Conservation (phyloP, 2,329 filamentous ascomycete species). For the Eurotiales sp. region DNA sequence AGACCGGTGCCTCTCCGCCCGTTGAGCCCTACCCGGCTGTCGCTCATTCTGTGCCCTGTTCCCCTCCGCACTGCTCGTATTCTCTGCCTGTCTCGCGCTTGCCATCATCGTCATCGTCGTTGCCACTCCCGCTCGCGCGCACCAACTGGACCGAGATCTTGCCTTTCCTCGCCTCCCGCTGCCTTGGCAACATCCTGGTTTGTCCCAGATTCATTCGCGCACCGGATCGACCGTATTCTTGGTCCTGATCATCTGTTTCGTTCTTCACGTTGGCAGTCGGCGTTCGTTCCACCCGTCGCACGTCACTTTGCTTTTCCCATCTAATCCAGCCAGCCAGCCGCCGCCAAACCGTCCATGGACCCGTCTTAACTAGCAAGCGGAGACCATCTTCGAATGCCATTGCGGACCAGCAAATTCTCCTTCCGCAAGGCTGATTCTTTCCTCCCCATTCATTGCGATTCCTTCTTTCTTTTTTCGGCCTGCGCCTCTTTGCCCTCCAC, state of each 20-base stretch:
- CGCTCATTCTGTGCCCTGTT: too few relatives aligned
- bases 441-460: constrained; percentile 4
- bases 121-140: not conserved
- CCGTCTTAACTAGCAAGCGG: constrained; percentile 4
- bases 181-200: not conserved
- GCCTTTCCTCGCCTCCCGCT: not conserved
- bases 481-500: constrained; percentile 14
- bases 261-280: not conserved
- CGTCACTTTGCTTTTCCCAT: not conserved
- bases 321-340: constrained; percentile 1
- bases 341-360: constrained; percentile 12
- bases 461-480: constrained; percentile 7
- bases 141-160: not conserved
- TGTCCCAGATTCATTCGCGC: too few relatives aligned
- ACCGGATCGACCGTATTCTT: too few relatives aligned
- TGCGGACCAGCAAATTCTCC: constrained; percentile 1
- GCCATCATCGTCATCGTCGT: not conserved
- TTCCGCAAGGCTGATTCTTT: constrained; percentile 12
- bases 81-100: not conserved
- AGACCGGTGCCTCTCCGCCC: too few relatives aligned
- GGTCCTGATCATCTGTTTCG: too few relatives aligned
- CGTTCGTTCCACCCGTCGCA: not conserved
- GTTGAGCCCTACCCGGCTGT: too few relatives aligned
- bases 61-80: too few relatives aligned
- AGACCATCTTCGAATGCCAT: constrained; percentile 3